Conservation (phyloP, 2,329 filamentous ascomycete genomes). For the Arthrobotrys pseudoclavata region DNA sequence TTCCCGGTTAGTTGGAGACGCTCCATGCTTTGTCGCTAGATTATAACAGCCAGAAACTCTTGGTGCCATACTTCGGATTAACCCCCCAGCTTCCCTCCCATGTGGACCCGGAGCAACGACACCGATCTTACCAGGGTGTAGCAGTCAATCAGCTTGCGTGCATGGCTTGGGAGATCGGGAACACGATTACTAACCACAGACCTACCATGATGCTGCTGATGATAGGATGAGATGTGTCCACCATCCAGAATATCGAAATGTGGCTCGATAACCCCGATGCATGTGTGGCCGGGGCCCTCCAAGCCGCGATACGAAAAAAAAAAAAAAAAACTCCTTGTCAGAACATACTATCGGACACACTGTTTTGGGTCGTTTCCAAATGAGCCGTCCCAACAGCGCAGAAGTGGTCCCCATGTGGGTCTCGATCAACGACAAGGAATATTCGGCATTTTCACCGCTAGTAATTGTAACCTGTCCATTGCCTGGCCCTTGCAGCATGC, state of each 20-base stretch:
- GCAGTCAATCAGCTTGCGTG: constrained; percentile 40
- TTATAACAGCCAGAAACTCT: constrained; percentile 49
- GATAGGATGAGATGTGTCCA: constrained; percentile 30
- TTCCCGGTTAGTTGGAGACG: constrained; percentile 59
- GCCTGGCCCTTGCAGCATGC: constrained; percentile 37
- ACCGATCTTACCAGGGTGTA: constrained; percentile 59
- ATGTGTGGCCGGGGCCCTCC: constrained; percentile 6
- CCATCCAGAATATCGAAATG: constrained; percentile 31
- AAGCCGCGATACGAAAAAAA: constrained; percentile 37
- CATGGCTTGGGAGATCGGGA: constrained; percentile 56
- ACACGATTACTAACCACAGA: constrained; percentile 55
- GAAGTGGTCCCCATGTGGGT: constrained; percentile 43
- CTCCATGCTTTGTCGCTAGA: constrained; percentile 58
- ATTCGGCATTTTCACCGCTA: constrained; percentile 42
- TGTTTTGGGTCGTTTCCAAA: constrained; percentile 59
- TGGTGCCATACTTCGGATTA: constrained; percentile 60
- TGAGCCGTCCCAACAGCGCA: constrained; percentile 56
- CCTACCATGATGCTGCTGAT: constrained; percentile 31
- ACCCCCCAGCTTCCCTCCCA: constrained; percentile 59
- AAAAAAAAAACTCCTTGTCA: constrained; percentile 40
- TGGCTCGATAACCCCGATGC: constrained; percentile 47
- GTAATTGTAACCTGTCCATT: constrained; percentile 26
- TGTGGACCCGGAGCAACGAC: constrained; percentile 60
- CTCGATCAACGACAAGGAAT: constrained; percentile 53
- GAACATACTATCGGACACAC: constrained; percentile 47